Base-by-base conservation (phyloP, 169 alveolate species). In the Plasmodium gonderi region DNA sequence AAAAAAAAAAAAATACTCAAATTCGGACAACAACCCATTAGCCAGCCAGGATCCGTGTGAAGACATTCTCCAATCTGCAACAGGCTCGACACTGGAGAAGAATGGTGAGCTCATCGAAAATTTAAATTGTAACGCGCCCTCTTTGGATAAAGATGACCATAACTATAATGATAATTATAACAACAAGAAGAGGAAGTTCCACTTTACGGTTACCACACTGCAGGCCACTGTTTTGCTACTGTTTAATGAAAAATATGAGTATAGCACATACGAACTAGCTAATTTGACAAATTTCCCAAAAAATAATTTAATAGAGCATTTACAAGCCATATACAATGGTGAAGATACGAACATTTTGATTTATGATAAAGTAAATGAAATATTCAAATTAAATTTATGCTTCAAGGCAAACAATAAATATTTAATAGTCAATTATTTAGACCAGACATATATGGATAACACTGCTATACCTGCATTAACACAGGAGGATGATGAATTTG, bases 321-420 rank as follows among this genome's bases (percentile, higher is more conserved):
- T 85, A 85, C 64, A 85, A 85, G 17, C 80, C 11, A 31, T 85
- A 49, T 85, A 85, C 47, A 20, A n/a, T 3, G 20, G 12, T 11
- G 77, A 54, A 4, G 87, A 85, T 67, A 85, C 85, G 47, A 49
- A 85, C 31, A 75, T 85, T 8, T 85, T 85, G 67, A 85, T 74
- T 36, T 85, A 85, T 85, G 92, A 85, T 29, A 64, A 85, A 74
- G 31, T 20, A 54, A 33, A 1, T 49, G 42, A 85, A 75, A 75
- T 0, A 14, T 85, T 85, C 45, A 76, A 85, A 51, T 36, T 85
- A 51, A 85, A 85, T 85, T 36, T 60, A 1, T 4, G 44, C 38
- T 85, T 85, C 69, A 33, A 26, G 31, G 38, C 92, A 12, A 65
- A 74, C 36, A 85, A 85, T 36, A 74, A 74, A 85, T 60, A 74